These are phyloP conservation scores for Bipolaris bicolor DNA, from an alignment of 2,329 filamentous ascomycete genomes.

Conservation along the genomic window DNA sequence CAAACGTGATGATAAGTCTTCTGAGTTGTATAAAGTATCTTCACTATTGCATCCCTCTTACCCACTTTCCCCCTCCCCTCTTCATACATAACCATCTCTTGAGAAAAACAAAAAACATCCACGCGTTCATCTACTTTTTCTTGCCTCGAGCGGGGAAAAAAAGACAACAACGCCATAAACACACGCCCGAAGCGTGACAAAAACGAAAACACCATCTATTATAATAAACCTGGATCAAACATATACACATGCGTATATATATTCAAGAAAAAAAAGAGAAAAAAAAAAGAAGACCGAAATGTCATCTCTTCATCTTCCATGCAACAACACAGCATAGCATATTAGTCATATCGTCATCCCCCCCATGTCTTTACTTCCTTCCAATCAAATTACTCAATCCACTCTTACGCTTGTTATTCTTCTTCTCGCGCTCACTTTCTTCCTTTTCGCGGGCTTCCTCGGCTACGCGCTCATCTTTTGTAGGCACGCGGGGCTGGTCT, in stretches of 20 bases:
- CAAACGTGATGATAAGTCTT: too few relatives aligned
- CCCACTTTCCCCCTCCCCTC: too few relatives aligned
- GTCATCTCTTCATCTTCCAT: neutral
- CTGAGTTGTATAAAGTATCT: too few relatives aligned
- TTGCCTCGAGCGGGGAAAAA: too few relatives aligned
- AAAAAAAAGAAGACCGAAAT: neutral
- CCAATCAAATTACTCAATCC: slow-evolving; percentile 29
- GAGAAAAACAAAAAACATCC: too few relatives aligned
- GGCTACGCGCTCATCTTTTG: slow-evolving; percentile 41
- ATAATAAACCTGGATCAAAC: neutral
- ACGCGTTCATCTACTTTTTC: too few relatives aligned
- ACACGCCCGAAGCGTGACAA: too few relatives aligned
- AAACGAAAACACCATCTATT: neutral
- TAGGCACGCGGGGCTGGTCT: slow-evolving; percentile 52
- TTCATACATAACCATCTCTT: too few relatives aligned
- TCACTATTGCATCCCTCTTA: too few relatives aligned
- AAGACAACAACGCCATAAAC: too few relatives aligned
- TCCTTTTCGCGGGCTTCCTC: slow-evolving; percentile 35
- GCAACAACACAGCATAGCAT: neutral
- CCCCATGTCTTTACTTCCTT: slow-evolving; percentile 14
- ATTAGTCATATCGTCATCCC: neutral
- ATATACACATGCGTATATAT: neutral
- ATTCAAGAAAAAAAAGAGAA: neutral
- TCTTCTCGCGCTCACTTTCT: slow-evolving; percentile 21
- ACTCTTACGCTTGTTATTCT: slow-evolving; percentile 27